Evolutionary conservation across 768 basidiomycete species (phyloP).

Genomic region (Termitomyces sp.): DNA sequence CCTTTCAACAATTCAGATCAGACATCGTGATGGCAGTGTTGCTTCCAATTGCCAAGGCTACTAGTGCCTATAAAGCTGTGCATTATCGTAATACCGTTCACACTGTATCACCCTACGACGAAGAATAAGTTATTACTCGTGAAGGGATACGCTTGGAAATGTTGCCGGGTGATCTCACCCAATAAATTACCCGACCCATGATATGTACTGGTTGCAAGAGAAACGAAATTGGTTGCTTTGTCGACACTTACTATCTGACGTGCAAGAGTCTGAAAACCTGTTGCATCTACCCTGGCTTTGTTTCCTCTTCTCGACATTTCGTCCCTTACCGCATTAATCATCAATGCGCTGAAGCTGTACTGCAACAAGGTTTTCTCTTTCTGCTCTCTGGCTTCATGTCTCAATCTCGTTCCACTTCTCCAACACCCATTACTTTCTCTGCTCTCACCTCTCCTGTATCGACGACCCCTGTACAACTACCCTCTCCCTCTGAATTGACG

Average conservation of each 20-base stretch:
- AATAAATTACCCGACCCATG: conserved; percentile 2
- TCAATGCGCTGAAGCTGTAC: conserved; percentile 36
- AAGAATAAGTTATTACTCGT: background rate
- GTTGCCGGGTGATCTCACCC: conserved; percentile 7
- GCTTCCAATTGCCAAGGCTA: background rate
- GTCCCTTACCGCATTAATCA: conserved; percentile 23
- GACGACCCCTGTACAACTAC: conserved; percentile 34
- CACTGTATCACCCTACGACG: conserved; percentile 1
- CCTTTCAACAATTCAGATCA: background rate
- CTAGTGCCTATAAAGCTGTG: background rate
- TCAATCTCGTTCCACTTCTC: conserved; percentile 40
- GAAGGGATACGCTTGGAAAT: conserved; percentile 3
- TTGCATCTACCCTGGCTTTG: conserved; percentile 16
- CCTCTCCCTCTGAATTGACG: conserved; percentile 20
- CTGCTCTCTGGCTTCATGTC: conserved; percentile 39
- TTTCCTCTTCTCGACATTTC: conserved; percentile 12
- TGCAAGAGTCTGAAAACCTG: conserved; percentile 12
- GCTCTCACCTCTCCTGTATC: conserved; percentile 26
- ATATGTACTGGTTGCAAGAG: conserved; percentile 9
- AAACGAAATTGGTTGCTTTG: conserved; percentile 17
- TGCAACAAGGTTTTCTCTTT: conserved; percentile 31
- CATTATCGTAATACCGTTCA: background rate
- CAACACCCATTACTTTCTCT: conserved; percentile 34
- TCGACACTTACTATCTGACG: conserved; percentile 11
- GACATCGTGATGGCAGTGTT: background rate